Percentiles rank a stretch among this genome's conserved stretches.
These are phyloP conservation scores for Cyclotella atomus DNA, from an alignment of 108 stramenopile species.

Conservation along the genomic window DNA sequence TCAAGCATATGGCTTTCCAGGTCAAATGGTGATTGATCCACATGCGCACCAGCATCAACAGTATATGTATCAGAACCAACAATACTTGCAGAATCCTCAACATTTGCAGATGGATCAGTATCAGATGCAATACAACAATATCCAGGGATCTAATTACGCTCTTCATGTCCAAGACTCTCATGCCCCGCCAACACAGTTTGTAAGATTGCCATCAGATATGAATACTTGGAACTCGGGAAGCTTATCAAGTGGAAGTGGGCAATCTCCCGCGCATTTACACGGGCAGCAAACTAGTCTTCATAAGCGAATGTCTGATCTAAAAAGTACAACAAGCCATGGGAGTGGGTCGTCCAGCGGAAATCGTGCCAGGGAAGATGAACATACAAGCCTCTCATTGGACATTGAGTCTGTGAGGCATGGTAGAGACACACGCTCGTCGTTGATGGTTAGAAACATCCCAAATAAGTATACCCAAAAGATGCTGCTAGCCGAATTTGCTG, in stretches of 20 bases:
- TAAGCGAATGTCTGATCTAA: constrained; percentile 1
- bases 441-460: constrained; percentile 99
- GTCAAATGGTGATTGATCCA: constrained; percentile 48
- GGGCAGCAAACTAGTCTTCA: background rate
- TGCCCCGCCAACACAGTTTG: constrained; percentile 37
- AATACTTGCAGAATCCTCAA: constrained; percentile 6
- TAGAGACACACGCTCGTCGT: constrained; percentile 91
- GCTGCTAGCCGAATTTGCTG: constrained; percentile 92
- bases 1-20: constrained; percentile 26
- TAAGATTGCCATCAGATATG: constrained; percentile 35
- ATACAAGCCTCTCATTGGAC: constrained; percentile 58
- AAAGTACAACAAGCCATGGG: constrained; percentile 31
- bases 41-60: constrained; percentile 51
- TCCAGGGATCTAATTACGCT: constrained; percentile 13
- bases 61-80: constrained; percentile 35
- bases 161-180: constrained; percentile 17
- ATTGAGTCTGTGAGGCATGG: constrained; percentile 78
- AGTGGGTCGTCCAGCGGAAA: constrained; percentile 31
- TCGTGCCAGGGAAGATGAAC: constrained; percentile 40
- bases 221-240: constrained; percentile 38
- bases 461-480: constrained; percentile 99
- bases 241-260: constrained; percentile 43
- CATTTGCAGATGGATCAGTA: constrained; percentile 35
- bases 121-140: constrained; percentile 39
- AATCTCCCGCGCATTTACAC: constrained; percentile 2